Conservation (phyloP, 1,139 yeast species). For the Hansenula sp. region DNA sequence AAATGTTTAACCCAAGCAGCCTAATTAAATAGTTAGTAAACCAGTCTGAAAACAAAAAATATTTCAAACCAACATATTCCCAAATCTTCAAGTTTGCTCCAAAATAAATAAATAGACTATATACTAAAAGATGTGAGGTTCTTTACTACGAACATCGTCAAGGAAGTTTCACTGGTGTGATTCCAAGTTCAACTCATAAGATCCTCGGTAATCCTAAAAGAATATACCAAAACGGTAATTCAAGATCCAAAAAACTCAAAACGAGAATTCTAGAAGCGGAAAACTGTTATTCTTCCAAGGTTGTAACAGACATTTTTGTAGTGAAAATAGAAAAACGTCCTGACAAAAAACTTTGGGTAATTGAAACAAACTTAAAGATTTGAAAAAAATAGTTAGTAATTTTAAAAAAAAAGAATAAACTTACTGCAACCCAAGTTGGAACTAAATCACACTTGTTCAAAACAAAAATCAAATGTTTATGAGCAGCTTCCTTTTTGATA, state of each 20-base stretch:
- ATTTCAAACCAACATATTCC: constrained; percentile 34
- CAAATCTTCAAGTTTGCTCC: constrained; percentile 16
- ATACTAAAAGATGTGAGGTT: constrained; percentile 46
- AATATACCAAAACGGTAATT: constrained; percentile 19
- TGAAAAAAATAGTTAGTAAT: constrained; percentile 1
- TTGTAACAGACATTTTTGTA: constrained; percentile 81
- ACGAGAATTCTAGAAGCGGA: constrained; percentile 48
- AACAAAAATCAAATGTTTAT: constrained; percentile 91
- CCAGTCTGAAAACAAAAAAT: constrained; percentile 3
- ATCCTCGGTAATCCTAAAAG: constrained; percentile 28
- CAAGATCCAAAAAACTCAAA: constrained; percentile 18
- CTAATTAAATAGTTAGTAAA: constrained; percentile 53
- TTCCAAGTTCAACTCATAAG: constrained; percentile 64
- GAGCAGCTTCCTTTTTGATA: constrained; percentile 90
- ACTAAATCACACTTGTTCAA: constrained; percentile 97
- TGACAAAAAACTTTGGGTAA: constrained; percentile 51
- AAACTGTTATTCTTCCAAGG: constrained; percentile 80
- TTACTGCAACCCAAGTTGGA: constrained; percentile 99
- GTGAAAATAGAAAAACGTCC: constrained; percentile 42
- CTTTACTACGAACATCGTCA: constrained; percentile 64
- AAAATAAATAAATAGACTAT: constrained; percentile 9
- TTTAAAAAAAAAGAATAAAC: constrained; percentile 50
- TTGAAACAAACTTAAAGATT: background rate
- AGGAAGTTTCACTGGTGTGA: constrained; percentile 22
- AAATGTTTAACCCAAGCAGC: constrained; percentile 98